These are phyloP conservation scores for Ceratorhiza oryzae-sativae DNA, from an alignment of 1,284 basidiomycete genomes.

Conservation along the genomic window DNA sequence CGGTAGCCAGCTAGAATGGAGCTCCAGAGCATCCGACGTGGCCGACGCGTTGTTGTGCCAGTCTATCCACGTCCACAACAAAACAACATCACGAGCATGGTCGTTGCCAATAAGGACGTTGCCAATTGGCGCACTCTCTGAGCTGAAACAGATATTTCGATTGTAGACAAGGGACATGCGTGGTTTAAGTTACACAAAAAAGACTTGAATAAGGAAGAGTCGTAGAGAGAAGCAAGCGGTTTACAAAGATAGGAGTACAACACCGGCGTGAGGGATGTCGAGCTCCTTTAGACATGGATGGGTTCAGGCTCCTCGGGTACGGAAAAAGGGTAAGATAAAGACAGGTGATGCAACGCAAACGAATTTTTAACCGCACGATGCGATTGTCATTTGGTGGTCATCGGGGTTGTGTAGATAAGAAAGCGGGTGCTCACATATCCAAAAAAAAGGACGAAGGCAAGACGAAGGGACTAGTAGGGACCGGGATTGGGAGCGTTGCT, in stretches of 20 bases:
- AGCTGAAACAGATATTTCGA: constrained; percentile 28
- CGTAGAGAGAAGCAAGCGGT: neutral
- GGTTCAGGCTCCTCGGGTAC: constrained; percentile 8
- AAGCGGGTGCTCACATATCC: constrained; percentile 1
- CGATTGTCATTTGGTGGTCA: neutral
- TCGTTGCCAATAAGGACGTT: neutral
- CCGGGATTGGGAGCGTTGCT: neutral
- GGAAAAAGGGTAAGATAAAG: neutral
- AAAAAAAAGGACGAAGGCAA: neutral
- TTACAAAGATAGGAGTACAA: constrained; percentile 21
- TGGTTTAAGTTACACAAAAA: constrained; percentile 32
- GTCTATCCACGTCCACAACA: neutral
- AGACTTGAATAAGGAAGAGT: neutral
- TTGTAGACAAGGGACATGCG: constrained; percentile 10
- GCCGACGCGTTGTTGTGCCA: neutral
- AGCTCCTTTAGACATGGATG: neutral
- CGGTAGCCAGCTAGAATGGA: neutral
- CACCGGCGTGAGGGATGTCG: constrained; percentile 8
- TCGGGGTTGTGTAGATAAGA: neutral
- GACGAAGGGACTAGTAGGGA: neutral
- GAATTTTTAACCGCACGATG: neutral
- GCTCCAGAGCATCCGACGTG: neutral
- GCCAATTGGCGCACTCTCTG: constrained; percentile 16
- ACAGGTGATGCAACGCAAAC: neutral
- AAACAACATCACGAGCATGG: constrained; percentile 28